A percentile compares a stretch with the other conserved stretches of the same genome.
Evolutionary conservation across 192 early-diverging fungal species (phyloP).

Genomic region (Podila epicladia): DNA sequence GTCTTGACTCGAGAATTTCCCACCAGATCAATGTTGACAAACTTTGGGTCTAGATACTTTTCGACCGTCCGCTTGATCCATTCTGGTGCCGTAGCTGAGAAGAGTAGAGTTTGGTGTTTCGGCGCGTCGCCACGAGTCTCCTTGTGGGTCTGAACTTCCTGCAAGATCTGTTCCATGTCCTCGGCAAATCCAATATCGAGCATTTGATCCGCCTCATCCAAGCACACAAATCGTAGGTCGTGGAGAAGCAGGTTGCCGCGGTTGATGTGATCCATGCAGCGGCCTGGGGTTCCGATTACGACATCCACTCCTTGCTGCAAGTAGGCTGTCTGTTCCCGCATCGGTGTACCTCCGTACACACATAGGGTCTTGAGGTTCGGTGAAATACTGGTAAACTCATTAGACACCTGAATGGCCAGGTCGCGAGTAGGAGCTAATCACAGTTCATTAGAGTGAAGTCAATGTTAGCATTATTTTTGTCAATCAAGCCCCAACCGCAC

Average conservation of each 20-base stretch:
- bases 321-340: constrained; percentile 84
- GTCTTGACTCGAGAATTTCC: constrained; percentile 91
- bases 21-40: constrained; percentile 82
- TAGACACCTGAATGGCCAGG: constrained; percentile 89
- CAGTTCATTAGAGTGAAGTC: constrained; percentile 30
- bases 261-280: constrained; percentile 85
- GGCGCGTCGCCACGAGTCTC: constrained; percentile 44
- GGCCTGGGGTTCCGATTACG: constrained; percentile 86
- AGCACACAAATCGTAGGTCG: constrained; percentile 67
- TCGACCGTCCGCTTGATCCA: constrained; percentile 80
- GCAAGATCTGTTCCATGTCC: constrained; percentile 82
- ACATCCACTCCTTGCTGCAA: constrained; percentile 81
- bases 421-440: constrained; percentile 87
- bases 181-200: constrained; percentile 85
- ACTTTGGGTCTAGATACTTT: constrained; percentile 64
- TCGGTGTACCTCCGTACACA: constrained; percentile 92
- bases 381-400: constrained; percentile 76
- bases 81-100: constrained; percentile 86
- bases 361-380: constrained; percentile 71
- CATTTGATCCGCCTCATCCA: constrained; percentile 91
- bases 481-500: constrained; percentile 11
- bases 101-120: constrained; percentile 81
- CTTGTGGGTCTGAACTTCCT: constrained; percentile 83
- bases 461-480: neutral
- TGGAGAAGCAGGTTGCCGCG: constrained; percentile 79